These are phyloP conservation scores for Moniliophthora roreri DNA, from an alignment of 1,284 basidiomycete genomes.

Conservation along the genomic window DNA sequence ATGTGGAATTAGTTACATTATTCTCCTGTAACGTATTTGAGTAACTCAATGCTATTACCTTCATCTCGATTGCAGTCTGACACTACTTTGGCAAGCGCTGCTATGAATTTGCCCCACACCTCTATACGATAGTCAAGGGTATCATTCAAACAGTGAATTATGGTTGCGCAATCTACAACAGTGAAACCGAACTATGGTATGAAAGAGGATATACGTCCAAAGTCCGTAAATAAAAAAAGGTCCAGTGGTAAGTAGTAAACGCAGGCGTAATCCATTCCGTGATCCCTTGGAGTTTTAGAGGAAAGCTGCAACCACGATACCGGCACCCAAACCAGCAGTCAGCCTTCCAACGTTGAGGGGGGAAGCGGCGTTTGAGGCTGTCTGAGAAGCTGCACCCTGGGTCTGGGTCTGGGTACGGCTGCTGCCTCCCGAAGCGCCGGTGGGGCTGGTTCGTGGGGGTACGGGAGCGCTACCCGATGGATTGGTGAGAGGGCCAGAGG, in stretches of 20 bases:
- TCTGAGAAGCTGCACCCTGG: neutral
- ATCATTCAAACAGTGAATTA: neutral
- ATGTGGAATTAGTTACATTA: no score
- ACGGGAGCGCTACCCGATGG: no score
- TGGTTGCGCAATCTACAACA: neutral
- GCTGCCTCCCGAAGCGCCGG: neutral
- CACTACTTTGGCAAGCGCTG: no score
- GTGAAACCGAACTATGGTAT: neutral
- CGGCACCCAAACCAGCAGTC: slow-evolving; percentile 2
- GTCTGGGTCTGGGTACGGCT: neutral
- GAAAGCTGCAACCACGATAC: slow-evolving; percentile 1
- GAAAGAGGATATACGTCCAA: neutral
- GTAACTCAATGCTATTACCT: no score
- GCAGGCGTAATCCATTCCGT: no score
- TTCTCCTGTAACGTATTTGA: no score
- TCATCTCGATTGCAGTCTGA: no score
- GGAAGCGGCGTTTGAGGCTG: neutral
- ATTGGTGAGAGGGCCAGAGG: no score
- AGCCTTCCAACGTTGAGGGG: neutral
- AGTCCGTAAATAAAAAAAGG: neutral
- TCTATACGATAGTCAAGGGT: no score
- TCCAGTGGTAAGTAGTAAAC: no score
- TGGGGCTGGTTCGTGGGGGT: neutral
- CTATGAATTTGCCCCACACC: no score
- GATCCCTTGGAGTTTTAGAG: neutral